Base-by-base conservation (phyloP, 805 yeast species). In the Nakazawaea pomicola region DNA sequence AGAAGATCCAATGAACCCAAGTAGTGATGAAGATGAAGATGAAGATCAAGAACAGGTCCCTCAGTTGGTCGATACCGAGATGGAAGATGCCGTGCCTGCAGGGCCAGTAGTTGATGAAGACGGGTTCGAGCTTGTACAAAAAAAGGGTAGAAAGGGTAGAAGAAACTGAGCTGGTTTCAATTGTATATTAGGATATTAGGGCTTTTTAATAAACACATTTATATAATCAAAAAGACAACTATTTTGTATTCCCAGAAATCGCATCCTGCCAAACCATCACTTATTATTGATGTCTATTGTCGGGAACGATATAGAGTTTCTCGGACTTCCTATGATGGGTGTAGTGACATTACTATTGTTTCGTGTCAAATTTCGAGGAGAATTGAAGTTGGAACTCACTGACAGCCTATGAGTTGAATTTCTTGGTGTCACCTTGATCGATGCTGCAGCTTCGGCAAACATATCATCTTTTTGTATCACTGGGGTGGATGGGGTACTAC, bases 41-140 rank as follows among this genome's bases (percentile, higher is more conserved):
- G 76, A 64, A 1, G 68, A 58, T 4, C 61, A 55, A 3, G 57
- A 54, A 9, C 60, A 59, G 15, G 29, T 15, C 16, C 35, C 35
- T 15, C 35, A 19, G 19, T 32, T 32, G 35, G 35, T 32, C 12
- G 35, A 32, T 20, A 20, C 48, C 42, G 43, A 37, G 6, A 36
- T 38, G 25, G 40, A 16, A 15, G 37, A 33, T 17, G 21, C 36
- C 6, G 48, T 51, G 10, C 61, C 61, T 15, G 60, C 61, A 23
- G 84, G 72, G 9, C 95, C 95, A 2, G 57, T 83, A 8, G 72
- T 91, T 7, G 98, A 91, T 56, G 98, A 91, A 25, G 98, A 91
- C 56, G 99, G 98, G 1, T 91, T 91, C 55, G 93, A 89, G 52
- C 62, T 88, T 46, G 97, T 91, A 3, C 88, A 80, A 53, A 80